Evolutionary conservation across 1,284 basidiomycete species (phyloP), one percentile per base, ranked within the genome.

Genomic region (Cryptococcus wingfieldii): DNA sequence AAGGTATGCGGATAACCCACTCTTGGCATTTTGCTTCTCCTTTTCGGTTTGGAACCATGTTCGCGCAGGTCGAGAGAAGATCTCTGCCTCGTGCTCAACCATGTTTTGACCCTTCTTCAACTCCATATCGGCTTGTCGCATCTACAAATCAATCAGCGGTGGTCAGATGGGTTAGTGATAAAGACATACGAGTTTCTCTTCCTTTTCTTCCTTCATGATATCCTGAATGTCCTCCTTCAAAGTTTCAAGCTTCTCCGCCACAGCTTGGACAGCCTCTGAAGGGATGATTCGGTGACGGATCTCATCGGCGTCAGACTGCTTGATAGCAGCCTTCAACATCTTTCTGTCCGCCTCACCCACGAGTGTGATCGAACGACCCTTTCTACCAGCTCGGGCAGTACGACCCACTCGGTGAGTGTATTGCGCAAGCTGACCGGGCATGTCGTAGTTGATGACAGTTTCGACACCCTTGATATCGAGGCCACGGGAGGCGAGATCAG

Each of bases 391-490:
- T 76, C 95, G 87, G 19, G 95, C 95, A 38, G 95, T 98, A 75
- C 95, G 84, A 66, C 95, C 95, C 25, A 98, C 94, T 58, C 95
- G 88, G 77, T 98, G 95, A 38, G 97, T 82, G 78, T 98, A 98
- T 69, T 94, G 91, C 12, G 91, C 86, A 42, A 97, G 81, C 69
- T 95, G 90, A 18, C 84, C 84, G 4, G 95, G 94, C 94, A 98
- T 96, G 76, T 98, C 94, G 72, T 93, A 97, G 77, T 98, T 98
- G 72, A 97, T 91, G 55, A 98, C 91, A 0, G 91, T 94, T 70
- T 96, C 89, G n/a, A 97, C 88, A 18, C 93, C 94, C 69, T 94
- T 95, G 79, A 98, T 97, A 78, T 98, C 94, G 34, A 98, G 81
- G 77, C 94, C 94, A 65, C 94, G 87, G 59, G 91, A 90, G 25